Conservation (phyloP, 1,284 basidiomycete genomes). For the Trametes polyzona region DNA sequence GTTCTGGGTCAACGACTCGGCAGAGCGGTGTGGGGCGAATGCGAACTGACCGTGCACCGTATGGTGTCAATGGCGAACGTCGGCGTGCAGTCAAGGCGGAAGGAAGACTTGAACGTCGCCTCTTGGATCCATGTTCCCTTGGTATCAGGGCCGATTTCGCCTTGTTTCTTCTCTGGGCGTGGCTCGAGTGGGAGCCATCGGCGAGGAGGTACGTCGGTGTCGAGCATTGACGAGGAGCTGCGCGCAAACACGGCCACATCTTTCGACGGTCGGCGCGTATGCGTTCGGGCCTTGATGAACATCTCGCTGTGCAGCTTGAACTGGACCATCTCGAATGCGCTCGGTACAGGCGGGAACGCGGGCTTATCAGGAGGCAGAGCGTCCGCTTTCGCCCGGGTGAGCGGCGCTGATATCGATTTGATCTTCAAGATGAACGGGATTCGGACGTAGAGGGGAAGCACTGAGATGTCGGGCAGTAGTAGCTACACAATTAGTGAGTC, state of each 20-base stretch:
- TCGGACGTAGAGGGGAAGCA: conserved; percentile 10
- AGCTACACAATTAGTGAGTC: neutral
- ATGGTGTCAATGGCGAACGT: conserved; percentile 6
- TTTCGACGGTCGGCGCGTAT: neutral
- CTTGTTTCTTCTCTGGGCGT: neutral
- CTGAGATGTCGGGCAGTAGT: neutral
- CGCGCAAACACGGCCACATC: neutral
- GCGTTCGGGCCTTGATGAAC: neutral
- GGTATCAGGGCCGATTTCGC: neutral
- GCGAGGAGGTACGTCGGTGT: neutral
- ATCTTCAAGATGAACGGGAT: conserved; percentile 16
- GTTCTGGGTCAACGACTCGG: neutral
- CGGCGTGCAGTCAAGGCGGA: conserved; percentile 13
- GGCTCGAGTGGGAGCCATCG: neutral
- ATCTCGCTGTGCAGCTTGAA: conserved; percentile 10
- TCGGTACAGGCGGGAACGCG: conserved; percentile 17
- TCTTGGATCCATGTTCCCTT: conserved; percentile 14
- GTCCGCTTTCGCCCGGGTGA: conserved; percentile 9
- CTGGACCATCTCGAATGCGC: neutral
- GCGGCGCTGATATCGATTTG: conserved; percentile 12
- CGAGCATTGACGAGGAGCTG: neutral
- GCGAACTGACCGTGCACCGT: neutral
- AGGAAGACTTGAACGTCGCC: neutral
- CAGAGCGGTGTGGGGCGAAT: neutral
- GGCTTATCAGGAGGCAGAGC: conserved; percentile 6